These are phyloP conservation scores for Stropharia rugosoannulata DNA, from an alignment of 768 basidiomycete genomes.

Conservation along the genomic window DNA sequence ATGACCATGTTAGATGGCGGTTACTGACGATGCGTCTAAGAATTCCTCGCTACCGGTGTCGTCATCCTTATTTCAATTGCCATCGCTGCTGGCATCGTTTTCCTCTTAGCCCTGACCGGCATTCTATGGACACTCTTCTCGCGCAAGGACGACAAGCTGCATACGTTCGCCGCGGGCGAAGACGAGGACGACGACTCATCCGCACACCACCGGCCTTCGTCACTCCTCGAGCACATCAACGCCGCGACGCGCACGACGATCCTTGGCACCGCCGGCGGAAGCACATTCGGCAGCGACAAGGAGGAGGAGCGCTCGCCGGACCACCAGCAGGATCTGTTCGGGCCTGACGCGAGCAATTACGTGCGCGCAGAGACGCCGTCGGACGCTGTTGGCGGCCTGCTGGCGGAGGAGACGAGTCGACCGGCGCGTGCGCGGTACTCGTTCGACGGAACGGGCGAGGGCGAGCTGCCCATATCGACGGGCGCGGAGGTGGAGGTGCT, in stretches of 20 bases:
- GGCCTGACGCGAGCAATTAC: constrained; percentile 75
- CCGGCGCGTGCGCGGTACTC: constrained; percentile 82
- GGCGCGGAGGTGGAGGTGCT: constrained; percentile 75
- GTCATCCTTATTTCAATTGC: constrained; percentile 98
- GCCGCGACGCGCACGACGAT: constrained; percentile 86
- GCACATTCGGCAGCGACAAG: constrained; percentile 48
- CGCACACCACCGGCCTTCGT: constrained; percentile 78
- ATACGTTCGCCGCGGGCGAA: constrained; percentile 53
- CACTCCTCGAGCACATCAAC: constrained; percentile 87
- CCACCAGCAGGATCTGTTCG: constrained; percentile 57
- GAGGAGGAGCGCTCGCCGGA: constrained; percentile 42
- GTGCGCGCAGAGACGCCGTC: constrained; percentile 80
- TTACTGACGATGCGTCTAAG: constrained; percentile 34
- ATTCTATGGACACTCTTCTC: constrained; percentile 90
- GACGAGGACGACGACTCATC: constrained; percentile 79
- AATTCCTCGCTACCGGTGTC: constrained; percentile 86
- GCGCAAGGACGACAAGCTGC: constrained; percentile 70
- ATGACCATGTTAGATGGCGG: constrained; percentile 4
- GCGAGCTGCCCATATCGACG: constrained; percentile 68
- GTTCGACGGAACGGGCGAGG: constrained; percentile 77
- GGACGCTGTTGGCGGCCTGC: constrained; percentile 64
- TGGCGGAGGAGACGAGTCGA: constrained; percentile 67
- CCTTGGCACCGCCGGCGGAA: constrained; percentile 42
- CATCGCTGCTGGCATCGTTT: constrained; percentile 91
- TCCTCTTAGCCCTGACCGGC: constrained; percentile 80